Evolutionary conservation across 805 yeast genomes (phyloP).

Genomic region (Pichia pseudocactophila): DNA sequence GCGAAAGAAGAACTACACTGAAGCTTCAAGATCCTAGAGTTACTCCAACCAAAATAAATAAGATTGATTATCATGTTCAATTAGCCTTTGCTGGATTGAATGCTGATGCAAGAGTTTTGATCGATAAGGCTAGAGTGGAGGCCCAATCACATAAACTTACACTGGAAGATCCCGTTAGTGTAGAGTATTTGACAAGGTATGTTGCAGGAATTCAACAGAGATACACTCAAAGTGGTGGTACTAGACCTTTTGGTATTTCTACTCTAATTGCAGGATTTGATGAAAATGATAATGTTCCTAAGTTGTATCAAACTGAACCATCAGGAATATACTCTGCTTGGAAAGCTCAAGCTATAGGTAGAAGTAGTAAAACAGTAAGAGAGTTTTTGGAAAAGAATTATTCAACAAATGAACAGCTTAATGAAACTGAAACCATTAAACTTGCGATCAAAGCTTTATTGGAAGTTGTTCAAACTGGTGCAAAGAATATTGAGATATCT

Average conservation of each 20-base stretch:
- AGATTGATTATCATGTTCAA: slow-evolving; percentile 82
- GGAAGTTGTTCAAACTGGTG: slow-evolving; percentile 97
- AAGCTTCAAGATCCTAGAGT: slow-evolving; percentile 95
- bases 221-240: slow-evolving; percentile 97
- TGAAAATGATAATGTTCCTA: slow-evolving; percentile 70
- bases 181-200: slow-evolving; percentile 86
- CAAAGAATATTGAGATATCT: slow-evolving; percentile 89
- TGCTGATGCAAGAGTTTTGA: slow-evolving; percentile 94
- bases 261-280: slow-evolving; percentile 95
- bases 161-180: slow-evolving; percentile 87
- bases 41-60: slow-evolving; percentile 90
- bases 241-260: slow-evolving; percentile 94
- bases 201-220: slow-evolving; percentile 97
- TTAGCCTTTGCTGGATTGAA: slow-evolving; percentile 95
- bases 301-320: slow-evolving; percentile 91
- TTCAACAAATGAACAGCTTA: slow-evolving; percentile 26
- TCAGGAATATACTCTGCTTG: slow-evolving; percentile 95
- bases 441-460: slow-evolving; percentile 79
- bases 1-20: slow-evolving; percentile 92
- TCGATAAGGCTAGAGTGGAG: slow-evolving; percentile 92
- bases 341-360: slow-evolving; percentile 96
- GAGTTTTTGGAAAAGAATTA: slow-evolving; percentile 91
- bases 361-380: slow-evolving; percentile 89
- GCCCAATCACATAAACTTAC: slow-evolving; percentile 92
- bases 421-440: slow-evolving; percentile 63